phyloP scores from a whole-genome alignment of 1,284 basidiomycete genomes.

The Irpex lacteus region DNA sequence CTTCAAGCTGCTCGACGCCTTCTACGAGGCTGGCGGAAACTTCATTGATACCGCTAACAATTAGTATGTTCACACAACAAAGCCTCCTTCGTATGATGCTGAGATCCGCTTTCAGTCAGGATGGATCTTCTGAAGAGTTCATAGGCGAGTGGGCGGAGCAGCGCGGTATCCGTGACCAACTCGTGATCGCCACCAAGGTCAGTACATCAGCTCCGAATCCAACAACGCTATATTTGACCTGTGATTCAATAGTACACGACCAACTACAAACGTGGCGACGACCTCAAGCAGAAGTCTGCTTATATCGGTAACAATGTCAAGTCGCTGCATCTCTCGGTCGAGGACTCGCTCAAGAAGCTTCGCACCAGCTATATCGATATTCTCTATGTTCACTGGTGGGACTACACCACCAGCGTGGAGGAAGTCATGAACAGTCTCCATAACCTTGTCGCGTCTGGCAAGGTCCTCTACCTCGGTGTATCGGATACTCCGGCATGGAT shows the following conservation, averaged over 20 bases:
- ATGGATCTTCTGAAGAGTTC: conserved; percentile 15
- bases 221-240: neutral
- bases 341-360: conserved; percentile 6
- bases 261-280: conserved; percentile 23
- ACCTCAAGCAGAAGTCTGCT: conserved; percentile 12
- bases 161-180: conserved; percentile 15
- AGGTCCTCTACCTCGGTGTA: conserved; percentile 19
- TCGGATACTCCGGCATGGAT: conserved; percentile 30
- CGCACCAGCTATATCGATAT: conserved; percentile 11
- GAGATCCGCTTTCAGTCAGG: conserved; percentile 10
- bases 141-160: conserved; percentile 18
- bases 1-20: conserved; percentile 22
- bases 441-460: conserved; percentile 9
- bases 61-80: conserved; percentile 6
- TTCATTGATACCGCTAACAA: conserved; percentile 18
- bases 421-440: conserved; percentile 12
- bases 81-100: neutral
- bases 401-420: conserved; percentile 7
- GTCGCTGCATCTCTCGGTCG: conserved; percentile 5
- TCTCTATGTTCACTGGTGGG: conserved; percentile 12
- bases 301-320: conserved; percentile 7
- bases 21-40: conserved; percentile 20
- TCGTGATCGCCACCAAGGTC: conserved; percentile 17
- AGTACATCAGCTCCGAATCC: neutral
- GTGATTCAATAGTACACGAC: conserved; percentile 28